phyloP scores from a whole-genome alignment of 139 green algal species.

The Chlamydomonas schloesseri region DNA sequence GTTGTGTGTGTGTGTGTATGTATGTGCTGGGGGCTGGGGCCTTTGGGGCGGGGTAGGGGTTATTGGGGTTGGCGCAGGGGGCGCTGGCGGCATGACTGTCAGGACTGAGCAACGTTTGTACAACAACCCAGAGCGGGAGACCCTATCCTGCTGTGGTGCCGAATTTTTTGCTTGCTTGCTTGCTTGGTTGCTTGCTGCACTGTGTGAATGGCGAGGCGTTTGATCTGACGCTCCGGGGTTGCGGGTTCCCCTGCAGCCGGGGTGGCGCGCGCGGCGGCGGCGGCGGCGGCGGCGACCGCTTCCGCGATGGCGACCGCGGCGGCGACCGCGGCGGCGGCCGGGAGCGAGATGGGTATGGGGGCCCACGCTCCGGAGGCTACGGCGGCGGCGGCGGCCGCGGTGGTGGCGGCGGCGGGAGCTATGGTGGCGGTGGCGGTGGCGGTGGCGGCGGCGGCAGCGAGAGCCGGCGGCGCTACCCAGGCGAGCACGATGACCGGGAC shows the following conservation, averaged over 20 bases:
- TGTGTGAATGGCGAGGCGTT: no score
- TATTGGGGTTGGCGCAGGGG: no score
- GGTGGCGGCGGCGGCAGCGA: background rate
- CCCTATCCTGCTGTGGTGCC: no score
- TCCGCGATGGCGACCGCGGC: background rate
- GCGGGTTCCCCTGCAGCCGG: background rate
- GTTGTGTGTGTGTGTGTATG: no score
- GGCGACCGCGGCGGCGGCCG: background rate
- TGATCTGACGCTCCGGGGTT: no score
- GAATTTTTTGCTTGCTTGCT: no score
- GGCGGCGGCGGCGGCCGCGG: background rate
- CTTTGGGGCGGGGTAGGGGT: no score
- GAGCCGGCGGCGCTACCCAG: background rate
- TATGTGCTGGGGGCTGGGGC: no score
- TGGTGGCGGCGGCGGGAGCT: background rate
- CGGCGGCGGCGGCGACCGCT: background rate
- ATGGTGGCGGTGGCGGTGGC: background rate
- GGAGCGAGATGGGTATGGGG: background rate
- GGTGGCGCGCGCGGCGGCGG: background rate
- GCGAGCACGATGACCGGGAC: background rate
- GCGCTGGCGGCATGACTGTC: no score
- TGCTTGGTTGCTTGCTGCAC: no score
- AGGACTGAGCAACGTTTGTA: no score
- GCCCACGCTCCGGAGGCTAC: background rate
- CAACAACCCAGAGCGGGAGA: no score